These are phyloP conservation scores for Gastrodia elata DNA, from an alignment of 106 monocot species.

Conservation along the genomic window DNA sequence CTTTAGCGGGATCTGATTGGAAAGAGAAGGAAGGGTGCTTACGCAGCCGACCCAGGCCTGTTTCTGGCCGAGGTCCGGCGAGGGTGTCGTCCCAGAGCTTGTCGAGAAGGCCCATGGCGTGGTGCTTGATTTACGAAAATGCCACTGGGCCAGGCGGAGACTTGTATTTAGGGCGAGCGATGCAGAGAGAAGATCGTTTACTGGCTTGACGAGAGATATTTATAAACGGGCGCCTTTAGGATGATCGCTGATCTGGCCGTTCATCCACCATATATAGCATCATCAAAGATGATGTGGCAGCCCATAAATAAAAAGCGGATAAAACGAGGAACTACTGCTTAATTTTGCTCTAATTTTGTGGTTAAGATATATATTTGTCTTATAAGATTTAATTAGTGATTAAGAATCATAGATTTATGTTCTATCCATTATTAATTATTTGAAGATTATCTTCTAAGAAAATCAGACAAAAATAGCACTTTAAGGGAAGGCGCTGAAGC, in stretches of 20 bases:
- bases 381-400: no score
- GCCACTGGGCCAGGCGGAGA: background rate
- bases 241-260: background rate
- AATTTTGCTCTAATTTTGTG: no score
- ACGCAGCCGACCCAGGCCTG: slow-evolving; percentile 41
- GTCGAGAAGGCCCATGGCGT: slow-evolving; percentile 53
- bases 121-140: slow-evolving; percentile 1
- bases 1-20: slow-evolving; percentile 22
- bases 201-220: background rate
- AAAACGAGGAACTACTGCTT: no score
- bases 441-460: no score
- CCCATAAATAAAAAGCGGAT: background rate
- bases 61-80: slow-evolving; percentile 58
- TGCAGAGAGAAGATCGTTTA: background rate
- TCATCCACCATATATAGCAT: no score
- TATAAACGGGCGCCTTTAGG: background rate
- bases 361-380: no score
- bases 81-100: slow-evolving; percentile 77
- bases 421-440: no score
- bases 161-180: background rate
- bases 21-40: slow-evolving; percentile 32
- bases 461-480: no score
- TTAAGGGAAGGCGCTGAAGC: no score
- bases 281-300: background rate
- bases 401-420: no score